Percentiles rank a stretch among this genome's conserved stretches.
Evolutionary conservation across 2,329 filamentous ascomycete genomes (phyloP).

Genomic region (Cercospora brassicicola): DNA sequence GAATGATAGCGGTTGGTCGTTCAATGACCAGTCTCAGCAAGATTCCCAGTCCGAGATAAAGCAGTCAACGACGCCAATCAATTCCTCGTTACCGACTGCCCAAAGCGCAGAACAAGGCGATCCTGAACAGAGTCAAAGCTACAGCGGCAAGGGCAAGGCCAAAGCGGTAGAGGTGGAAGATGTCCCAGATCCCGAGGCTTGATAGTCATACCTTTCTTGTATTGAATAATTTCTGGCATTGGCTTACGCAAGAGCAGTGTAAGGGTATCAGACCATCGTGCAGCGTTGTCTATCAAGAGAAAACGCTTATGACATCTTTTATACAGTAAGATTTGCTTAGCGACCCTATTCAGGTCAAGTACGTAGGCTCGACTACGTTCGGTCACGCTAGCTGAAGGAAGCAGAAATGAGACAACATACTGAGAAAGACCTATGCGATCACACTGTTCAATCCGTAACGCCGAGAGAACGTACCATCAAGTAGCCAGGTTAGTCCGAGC

Average conservation of each 20-base stretch:
- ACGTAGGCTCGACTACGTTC: too few relatives aligned
- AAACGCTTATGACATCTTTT: not conserved
- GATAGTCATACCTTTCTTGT: not conserved
- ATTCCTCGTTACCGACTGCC: not conserved
- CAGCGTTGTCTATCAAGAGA: not conserved
- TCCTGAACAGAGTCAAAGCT: constrained; percentile 12
- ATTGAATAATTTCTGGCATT: not conserved
- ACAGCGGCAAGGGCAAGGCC: constrained; percentile 38
- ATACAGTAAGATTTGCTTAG: too few relatives aligned
- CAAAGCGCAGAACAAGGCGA: not conserved
- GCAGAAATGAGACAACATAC: too few relatives aligned
- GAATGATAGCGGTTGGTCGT: constrained; percentile 24
- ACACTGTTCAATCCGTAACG: too few relatives aligned
- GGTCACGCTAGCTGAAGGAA: too few relatives aligned
- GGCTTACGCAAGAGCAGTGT: not conserved
- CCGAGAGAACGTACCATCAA: too few relatives aligned
- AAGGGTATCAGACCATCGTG: not conserved
- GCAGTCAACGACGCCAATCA: not conserved
- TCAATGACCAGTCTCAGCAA: constrained; percentile 10
- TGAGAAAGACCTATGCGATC: too few relatives aligned
- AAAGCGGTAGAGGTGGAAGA: constrained; percentile 46
- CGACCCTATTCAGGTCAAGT: too few relatives aligned
- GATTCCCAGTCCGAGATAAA: not conserved
- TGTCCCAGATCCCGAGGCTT: constrained; percentile 32
- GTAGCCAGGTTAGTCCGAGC: too few relatives aligned